Conservation (phyloP, 495 filamentous ascomycete genomes). For the Pseudoneurospora amorphoporcata region DNA sequence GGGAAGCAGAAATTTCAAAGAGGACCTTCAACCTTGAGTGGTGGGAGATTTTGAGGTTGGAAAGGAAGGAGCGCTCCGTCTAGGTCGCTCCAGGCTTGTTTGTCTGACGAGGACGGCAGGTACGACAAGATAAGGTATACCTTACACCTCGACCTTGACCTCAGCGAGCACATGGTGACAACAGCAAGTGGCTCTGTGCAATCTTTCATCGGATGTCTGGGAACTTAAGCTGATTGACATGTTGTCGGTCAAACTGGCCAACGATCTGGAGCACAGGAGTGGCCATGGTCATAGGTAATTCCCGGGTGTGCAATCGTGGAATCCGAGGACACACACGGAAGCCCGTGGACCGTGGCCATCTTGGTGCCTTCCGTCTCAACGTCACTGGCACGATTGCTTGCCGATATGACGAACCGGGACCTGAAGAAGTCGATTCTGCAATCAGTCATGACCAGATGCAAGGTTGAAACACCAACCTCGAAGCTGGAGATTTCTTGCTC, state of each 20-base stretch:
- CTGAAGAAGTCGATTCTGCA: not conserved
- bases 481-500: not conserved
- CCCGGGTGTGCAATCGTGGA: not conserved
- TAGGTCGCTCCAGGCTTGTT: not conserved
- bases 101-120: not conserved
- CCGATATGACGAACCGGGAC: not conserved
- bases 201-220: not conserved
- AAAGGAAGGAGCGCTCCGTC: not conserved
- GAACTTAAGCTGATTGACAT: not conserved
- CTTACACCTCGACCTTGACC: not conserved
- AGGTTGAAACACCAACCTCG: not conserved
- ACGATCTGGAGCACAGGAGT: not conserved
- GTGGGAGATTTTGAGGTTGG: not conserved
- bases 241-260: not conserved
- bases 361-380: not conserved
- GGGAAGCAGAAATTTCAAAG: not conserved
- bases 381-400: not conserved
- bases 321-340: not conserved
- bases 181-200: not conserved
- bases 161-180: not conserved
- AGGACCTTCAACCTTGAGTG: not conserved
- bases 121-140: not conserved
- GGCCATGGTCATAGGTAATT: not conserved
- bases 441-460: not conserved
- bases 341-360: not conserved